A percentile compares a stretch with the other conserved stretches of the same genome.
Conservation (phyloP, 352 stramenopile species). For the Globisporangium paroecandrum region DNA sequence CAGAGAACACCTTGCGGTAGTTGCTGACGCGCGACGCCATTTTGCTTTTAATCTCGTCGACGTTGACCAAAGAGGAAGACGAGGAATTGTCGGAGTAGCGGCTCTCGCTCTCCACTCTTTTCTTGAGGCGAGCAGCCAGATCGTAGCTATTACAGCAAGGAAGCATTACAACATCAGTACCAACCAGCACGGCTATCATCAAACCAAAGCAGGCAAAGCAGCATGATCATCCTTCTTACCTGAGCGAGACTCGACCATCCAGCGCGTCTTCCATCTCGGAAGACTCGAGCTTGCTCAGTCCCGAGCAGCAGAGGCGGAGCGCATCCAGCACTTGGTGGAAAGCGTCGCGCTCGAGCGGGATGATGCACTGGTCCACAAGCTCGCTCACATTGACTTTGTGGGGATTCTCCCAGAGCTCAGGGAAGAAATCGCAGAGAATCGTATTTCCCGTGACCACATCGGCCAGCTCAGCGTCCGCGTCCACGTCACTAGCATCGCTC, state of each 20-base stretch:
- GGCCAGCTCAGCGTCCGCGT: constrained; percentile 27
- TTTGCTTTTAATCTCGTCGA: constrained; percentile 38
- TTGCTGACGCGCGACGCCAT: constrained; percentile 40
- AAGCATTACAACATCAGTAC: constrained; percentile 8
- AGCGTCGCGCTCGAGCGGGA: constrained; percentile 44
- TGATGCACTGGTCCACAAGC: constrained; percentile 29
- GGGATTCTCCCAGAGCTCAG: constrained; percentile 22
- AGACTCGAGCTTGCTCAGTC: constrained; percentile 27
- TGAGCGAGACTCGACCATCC: constrained; percentile 27
- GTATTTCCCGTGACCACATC: constrained; percentile 33
- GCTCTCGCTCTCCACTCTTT: constrained; percentile 31
- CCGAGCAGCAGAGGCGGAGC: constrained; percentile 26
- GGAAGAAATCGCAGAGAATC: constrained; percentile 45
- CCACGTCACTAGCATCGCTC: constrained; percentile 20
- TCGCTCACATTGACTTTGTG: neutral
- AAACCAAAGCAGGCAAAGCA: neutral
- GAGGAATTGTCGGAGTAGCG: neutral
- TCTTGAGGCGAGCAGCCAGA: constrained; percentile 38
- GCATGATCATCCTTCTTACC: constrained; percentile 21
- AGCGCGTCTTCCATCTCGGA: constrained; percentile 11
- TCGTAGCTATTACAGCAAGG: constrained; percentile 23
- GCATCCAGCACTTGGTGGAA: constrained; percentile 59
- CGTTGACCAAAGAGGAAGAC: neutral
- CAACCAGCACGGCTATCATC: neutral
- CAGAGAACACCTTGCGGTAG: constrained; percentile 37